Percentiles rank a stretch among this genome's conserved stretches.
Evolutionary conservation across 306 rosid species (phyloP).

Genomic region (Trifolium pratense): DNA sequence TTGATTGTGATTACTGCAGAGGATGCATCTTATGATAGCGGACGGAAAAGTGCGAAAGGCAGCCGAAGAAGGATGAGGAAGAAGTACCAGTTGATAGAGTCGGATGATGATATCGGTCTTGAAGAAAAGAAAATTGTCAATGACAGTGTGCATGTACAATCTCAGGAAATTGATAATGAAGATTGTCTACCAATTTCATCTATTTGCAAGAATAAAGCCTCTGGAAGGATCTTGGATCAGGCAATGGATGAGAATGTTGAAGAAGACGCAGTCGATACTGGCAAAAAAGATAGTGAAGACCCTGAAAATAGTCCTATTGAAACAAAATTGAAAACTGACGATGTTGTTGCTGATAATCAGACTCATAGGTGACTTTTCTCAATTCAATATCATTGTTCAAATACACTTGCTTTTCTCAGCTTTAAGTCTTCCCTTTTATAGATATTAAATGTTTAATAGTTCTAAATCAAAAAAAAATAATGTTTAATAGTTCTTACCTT

Average conservation of each 20-base stretch:
- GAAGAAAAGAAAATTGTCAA: slow-evolving; percentile 37
- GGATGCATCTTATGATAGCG: slow-evolving; percentile 44
- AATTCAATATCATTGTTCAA: slow-evolving; percentile 8
- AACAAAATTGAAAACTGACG: slow-evolving; percentile 40
- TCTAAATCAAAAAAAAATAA: too few relatives aligned
- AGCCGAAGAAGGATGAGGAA: slow-evolving; percentile 56
- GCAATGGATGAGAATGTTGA: slow-evolving; percentile 46
- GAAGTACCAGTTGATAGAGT: slow-evolving; percentile 60
- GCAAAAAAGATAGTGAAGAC: slow-evolving; percentile 47
- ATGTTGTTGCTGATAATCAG: slow-evolving; percentile 47
- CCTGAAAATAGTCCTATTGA: slow-evolving; percentile 35
- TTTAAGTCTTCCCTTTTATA: not conserved
- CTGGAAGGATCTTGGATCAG: slow-evolving; percentile 39
- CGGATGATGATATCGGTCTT: slow-evolving; percentile 52
- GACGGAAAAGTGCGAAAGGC: slow-evolving; percentile 41
- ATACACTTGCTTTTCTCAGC: slow-evolving; percentile 25
- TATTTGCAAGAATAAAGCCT: slow-evolving; percentile 46
- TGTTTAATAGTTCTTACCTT: slow-evolving; percentile 12
- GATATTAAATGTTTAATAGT: not conserved
- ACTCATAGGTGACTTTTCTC: slow-evolving; percentile 42
- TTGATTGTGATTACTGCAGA: slow-evolving; percentile 47
- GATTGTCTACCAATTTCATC: slow-evolving; percentile 58
- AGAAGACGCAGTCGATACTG: slow-evolving; percentile 43
- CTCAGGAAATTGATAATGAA: slow-evolving; percentile 49
- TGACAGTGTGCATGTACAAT: slow-evolving; percentile 35